phyloP scores from a whole-genome alignment of 2,329 filamentous ascomycete genomes.

The Claviceps digitariae region DNA sequence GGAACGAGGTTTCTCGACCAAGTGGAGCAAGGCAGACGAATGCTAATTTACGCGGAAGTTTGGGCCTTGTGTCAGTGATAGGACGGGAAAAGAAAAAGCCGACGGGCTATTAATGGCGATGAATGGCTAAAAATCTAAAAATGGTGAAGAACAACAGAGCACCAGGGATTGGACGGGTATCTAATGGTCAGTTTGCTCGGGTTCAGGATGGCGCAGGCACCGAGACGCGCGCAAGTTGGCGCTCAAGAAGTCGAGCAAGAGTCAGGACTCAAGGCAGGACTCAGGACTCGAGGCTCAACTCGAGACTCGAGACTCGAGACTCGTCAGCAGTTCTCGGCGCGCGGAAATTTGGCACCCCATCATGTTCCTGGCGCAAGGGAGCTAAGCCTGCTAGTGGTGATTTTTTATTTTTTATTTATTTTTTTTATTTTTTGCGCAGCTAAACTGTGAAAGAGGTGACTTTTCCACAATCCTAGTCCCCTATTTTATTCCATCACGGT shows the following conservation, averaged over 20 bases:
- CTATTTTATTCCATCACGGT: too few relatives aligned
- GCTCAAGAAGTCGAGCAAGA: background rate
- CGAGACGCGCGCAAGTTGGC: background rate
- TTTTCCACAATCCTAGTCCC: background rate
- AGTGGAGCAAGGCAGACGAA: constrained; percentile 11
- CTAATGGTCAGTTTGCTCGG: background rate
- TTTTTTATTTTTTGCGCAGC: too few relatives aligned
- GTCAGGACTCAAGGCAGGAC: too few relatives aligned
- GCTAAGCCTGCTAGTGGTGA: background rate
- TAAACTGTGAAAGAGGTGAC: too few relatives aligned
- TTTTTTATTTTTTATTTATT: background rate
- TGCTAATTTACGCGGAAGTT: background rate
- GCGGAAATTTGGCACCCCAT: background rate
- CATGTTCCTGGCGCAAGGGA: background rate
- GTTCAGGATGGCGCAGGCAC: background rate
- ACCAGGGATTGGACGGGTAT: background rate
- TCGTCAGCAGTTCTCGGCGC: too few relatives aligned
- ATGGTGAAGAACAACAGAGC: background rate
- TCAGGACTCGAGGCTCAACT: too few relatives aligned
- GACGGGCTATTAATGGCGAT: background rate
- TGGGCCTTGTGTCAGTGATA: background rate
- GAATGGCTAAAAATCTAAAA: too few relatives aligned
- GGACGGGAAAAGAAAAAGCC: background rate
- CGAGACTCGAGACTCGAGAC: too few relatives aligned
- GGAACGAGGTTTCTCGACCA: constrained; percentile 18